phyloP scores from a whole-genome alignment of 768 basidiomycete genomes.

The Pholiota molesta region DNA sequence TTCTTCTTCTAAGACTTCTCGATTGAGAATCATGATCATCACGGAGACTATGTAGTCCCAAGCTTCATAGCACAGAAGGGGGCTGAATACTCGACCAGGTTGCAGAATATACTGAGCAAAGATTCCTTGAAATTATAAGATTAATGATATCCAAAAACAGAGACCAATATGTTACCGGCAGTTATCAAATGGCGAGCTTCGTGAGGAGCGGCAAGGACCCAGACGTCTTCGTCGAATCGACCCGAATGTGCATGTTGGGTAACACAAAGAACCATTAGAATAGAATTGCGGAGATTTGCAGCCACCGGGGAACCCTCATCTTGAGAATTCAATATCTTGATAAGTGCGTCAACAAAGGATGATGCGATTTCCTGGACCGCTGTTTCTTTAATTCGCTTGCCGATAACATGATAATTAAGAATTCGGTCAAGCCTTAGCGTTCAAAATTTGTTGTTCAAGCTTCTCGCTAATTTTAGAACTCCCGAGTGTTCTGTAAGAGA shows the following conservation, averaged over 20 bases:
- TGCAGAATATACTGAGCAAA: constrained; percentile 25
- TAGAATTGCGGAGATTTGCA: constrained; percentile 10
- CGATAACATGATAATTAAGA: constrained; percentile 13
- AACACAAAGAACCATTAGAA: constrained; percentile 16
- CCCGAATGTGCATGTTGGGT: neutral
- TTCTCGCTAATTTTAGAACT: neutral
- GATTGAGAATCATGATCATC: constrained; percentile 49
- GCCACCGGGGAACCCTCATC: neutral
- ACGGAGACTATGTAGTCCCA: constrained; percentile 58
- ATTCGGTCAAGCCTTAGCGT: constrained; percentile 10
- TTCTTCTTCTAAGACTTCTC: constrained; percentile 46
- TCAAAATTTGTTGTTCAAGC: neutral
- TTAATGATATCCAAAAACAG: neutral
- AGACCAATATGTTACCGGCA: constrained; percentile 6
- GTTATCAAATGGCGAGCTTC: constrained; percentile 4
- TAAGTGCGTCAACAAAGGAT: constrained; percentile 9
- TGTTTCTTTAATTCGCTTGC: neutral
- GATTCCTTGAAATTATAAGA: constrained; percentile 11
- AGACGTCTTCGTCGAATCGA: constrained; percentile 17
- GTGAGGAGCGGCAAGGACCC: constrained; percentile 9
- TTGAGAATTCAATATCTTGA: constrained; percentile 8
- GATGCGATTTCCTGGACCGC: constrained; percentile 3
- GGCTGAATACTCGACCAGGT: constrained; percentile 28
- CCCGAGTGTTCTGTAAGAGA: neutral
- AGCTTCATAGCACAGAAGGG: constrained; percentile 49